Percentiles rank a stretch among this genome's conserved stretches.
phyloP scores from a whole-genome alignment of 1,284 basidiomycete genomes.

The Ceratobasidium sp. region DNA sequence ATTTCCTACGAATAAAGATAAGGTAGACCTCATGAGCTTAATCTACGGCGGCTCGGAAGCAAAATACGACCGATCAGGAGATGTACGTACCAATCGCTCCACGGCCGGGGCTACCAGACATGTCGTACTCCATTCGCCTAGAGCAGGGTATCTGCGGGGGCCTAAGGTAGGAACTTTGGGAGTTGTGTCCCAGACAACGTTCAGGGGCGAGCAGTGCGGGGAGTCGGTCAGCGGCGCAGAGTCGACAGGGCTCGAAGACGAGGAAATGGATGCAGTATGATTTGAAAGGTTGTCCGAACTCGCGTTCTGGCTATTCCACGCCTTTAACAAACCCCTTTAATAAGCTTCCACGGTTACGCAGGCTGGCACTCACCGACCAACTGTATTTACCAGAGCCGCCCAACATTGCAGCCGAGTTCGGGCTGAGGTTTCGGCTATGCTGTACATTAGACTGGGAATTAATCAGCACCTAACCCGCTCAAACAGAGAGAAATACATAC shows the following conservation, averaged over 20 bases:
- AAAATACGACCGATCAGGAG: constrained; percentile 44
- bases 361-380: constrained; percentile 71
- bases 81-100: no score
- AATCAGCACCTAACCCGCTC: neutral
- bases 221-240: constrained; percentile 56
- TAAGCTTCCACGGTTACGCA: constrained; percentile 38
- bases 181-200: constrained; percentile 23
- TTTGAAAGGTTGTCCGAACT: no score
- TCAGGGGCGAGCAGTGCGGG: constrained; percentile 29
- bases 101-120: constrained; percentile 43
- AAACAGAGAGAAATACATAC: constrained; percentile 19
- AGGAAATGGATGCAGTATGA: no score
- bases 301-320: constrained; percentile 69
- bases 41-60: neutral
- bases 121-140: constrained; percentile 68
- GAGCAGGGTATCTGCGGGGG: constrained; percentile 53
- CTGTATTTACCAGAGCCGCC: no score
- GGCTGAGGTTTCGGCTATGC: constrained; percentile 26
- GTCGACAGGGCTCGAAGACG: no score
- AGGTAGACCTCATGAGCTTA: neutral
- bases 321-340: constrained; percentile 58
- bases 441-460: constrained; percentile 21
- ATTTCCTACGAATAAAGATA: no score
- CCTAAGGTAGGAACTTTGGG: constrained; percentile 20
- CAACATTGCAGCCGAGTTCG: no score